Evolutionary conservation across 768 basidiomycete genomes (phyloP).

Genomic region (Wakefieldia striispora): DNA sequence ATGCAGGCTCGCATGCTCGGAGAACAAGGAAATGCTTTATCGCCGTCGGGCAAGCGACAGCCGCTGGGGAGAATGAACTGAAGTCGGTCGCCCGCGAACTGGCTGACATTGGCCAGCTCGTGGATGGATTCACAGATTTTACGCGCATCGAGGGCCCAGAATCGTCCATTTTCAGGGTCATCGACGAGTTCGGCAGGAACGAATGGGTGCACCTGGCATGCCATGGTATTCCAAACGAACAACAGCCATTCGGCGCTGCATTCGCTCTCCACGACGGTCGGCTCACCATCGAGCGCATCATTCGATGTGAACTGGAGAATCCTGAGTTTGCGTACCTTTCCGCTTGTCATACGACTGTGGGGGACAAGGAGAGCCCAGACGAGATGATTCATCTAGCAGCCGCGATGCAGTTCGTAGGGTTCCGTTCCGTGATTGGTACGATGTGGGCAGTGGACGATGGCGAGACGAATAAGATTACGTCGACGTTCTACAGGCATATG

Average conservation of each 20-base stretch:
- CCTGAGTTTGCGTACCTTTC: constrained; percentile 23
- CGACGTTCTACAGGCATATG: not conserved
- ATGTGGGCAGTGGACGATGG: constrained; percentile 14
- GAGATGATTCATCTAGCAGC: constrained; percentile 7
- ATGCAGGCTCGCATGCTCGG: too few relatives aligned
- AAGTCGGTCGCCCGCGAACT: not conserved
- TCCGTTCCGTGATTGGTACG: constrained; percentile 10
- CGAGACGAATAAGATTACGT: not conserved
- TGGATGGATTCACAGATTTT: not conserved
- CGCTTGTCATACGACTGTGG: constrained; percentile 23
- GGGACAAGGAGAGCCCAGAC: constrained; percentile 13
- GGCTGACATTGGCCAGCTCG: not conserved
- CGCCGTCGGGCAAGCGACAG: not conserved
- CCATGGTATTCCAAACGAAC: constrained; percentile 11
- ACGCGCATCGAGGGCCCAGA: not conserved
- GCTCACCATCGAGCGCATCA: constrained; percentile 7
- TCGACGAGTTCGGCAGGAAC: not conserved
- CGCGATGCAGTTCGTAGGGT: constrained; percentile 4
- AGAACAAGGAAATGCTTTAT: not conserved
- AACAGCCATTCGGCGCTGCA: constrained; percentile 14
- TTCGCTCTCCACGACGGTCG: not conserved
- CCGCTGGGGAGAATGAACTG: not conserved
- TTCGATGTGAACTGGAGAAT: not conserved
- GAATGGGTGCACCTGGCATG: constrained; percentile 23
- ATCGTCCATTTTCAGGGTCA: not conserved